phyloP scores from a whole-genome alignment of 2,329 filamentous ascomycete species.

The Penicillium sp. region DNA sequence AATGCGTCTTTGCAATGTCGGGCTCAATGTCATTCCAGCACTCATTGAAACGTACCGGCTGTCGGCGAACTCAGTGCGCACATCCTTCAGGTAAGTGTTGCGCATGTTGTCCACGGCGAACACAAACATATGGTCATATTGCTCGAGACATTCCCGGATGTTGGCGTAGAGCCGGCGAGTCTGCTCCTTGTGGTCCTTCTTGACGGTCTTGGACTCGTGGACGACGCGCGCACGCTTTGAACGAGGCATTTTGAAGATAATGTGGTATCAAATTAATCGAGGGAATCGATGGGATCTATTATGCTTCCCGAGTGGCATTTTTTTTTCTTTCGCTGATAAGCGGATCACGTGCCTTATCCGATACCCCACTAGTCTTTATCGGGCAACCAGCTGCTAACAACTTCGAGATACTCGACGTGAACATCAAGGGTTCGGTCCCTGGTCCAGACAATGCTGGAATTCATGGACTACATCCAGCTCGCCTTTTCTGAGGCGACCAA shows the following conservation, averaged over 20 bases:
- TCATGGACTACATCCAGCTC: constrained; percentile 95
- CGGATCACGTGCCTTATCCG: constrained; percentile 42
- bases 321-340: constrained; percentile 42
- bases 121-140: constrained; percentile 90
- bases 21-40: neutral
- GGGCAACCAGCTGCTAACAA: constrained; percentile 33
- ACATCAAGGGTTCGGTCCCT: neutral
- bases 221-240: constrained; percentile 90
- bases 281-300: constrained; percentile 1
- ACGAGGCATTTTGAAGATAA: constrained; percentile 73
- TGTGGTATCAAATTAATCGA: constrained; percentile 22
- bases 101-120: constrained; percentile 97
- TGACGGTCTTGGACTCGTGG: constrained; percentile 85
- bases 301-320: constrained; percentile 27
- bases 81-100: constrained; percentile 91
- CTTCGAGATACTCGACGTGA: constrained; percentile 3
- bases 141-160: constrained; percentile 79
- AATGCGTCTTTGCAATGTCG: neutral
- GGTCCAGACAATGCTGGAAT: constrained; percentile 73
- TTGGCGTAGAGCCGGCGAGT: constrained; percentile 85
- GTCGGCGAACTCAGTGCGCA: constrained; percentile 80
- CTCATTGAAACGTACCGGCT: constrained; percentile 63
- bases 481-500: constrained; percentile 83
- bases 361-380: constrained; percentile 28
- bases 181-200: constrained; percentile 87